Evolutionary conservation across 2,329 filamentous ascomycete species (phyloP), one percentile per base, ranked within the genome.

Genomic region (Ceratocystis destructans): DNA sequence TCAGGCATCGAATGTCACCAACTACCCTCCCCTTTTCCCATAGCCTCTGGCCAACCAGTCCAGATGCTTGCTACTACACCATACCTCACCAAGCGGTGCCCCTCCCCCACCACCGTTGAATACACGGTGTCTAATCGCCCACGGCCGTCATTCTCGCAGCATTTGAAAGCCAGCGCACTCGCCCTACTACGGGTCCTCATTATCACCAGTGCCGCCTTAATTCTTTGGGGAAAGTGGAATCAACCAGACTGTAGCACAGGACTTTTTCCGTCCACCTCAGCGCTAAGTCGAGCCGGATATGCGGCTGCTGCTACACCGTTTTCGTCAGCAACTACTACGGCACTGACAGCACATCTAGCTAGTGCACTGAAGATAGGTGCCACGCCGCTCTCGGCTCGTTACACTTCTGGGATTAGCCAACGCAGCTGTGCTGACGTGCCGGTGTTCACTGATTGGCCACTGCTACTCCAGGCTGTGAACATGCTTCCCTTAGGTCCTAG

Each of bases 81-180:
- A 8, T 81, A 81, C 70, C 83, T 90, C 63, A 80, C 79, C 71
- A 82, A 82, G 68, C 81, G 84, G 70, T 83, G 85, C 25, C 88
- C 89, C 62, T 92, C 94, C 28, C 87, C 90, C 61, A 95, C 91
- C 2, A 96, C 94, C n/a, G 86, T 89, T 73, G 88, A 89, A 70
- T 97, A 93, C 80, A 95, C 88, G 37, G 89, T 96, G 66, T 94
- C 92, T 45, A 96, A 92, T 67, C 84, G 85, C 57, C 84, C 88
- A 0, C 76, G 78, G 0, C 73, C 77, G 3, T 81, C 81, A 0
- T 68, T 82, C 17, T 71, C 80, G 1, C 75, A 81, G 5, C 80
- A 78, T 50, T 69, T 81, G 44, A 73, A 82, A 22, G 74, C 80
- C 63, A 68, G 74, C 57, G 69, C 80, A 57, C 75, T 82, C 46